Evolutionary conservation across 2,329 filamentous ascomycete genomes (phyloP), one percentile per base, ranked within the genome.

Genomic region (Colletotrichum viniferum): DNA sequence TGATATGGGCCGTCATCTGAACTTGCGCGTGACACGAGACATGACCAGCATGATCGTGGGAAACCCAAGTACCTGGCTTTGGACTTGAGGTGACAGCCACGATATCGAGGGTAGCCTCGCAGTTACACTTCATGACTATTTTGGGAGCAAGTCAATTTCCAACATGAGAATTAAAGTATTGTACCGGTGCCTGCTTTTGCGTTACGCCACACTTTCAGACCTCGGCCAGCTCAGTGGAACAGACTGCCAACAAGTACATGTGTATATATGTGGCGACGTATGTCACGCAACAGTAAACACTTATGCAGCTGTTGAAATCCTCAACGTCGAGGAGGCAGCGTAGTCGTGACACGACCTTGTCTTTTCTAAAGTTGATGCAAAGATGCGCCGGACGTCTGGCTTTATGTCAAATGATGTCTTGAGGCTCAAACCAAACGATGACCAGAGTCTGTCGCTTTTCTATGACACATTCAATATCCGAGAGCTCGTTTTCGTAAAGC

Each of bases 11-110:
- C n/a, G 5, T 58, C 10, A 26, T 24, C 21, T 26, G 16, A n/a
- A 34, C 5, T 28, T 10, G n/a, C 26, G 16, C 21, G 61, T 66
- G 26, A 26, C 18, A 71, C 72, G 24, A 61, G 24, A 66, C 67
- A 74, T 26, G 30, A 14, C 30, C 32, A 26, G 28, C 72, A 43
- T 60, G 61, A 74, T 74, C 68, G 21, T 14, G 48, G n/a, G 28
- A 28, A n/a, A 16, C 38, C 61, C 68, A 60, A 30, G 52, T 60
- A 62, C 60, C 61, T 36, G 61, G 61, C 58, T 71, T n/a, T 58
- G n/a, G 24, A 28, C 0, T 21, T 18, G 18, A 16, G 3, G 30
- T 60, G 32, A 58, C 32, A 60, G 65, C 52, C 52, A 43, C 32
- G 52, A 36, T 43, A 18, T 21, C 16, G 24, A 43, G 16, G 32